Percentiles rank a stretch among this genome's conserved stretches.
phyloP scores from a whole-genome alignment of 2,329 filamentous ascomycete species.

The Mycogone perniciosa region DNA sequence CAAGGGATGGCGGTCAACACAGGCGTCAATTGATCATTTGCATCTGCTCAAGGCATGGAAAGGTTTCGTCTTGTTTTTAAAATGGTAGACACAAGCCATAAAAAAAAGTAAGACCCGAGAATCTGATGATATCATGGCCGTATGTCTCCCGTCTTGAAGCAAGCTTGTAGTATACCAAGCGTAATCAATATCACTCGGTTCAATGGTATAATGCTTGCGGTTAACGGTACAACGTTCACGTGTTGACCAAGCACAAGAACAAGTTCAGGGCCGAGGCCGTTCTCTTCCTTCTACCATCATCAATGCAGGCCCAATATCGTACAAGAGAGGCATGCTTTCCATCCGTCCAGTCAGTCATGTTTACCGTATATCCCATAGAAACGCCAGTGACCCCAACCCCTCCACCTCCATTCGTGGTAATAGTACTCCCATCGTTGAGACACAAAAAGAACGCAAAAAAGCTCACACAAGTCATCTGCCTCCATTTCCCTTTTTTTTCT shows the following conservation, averaged over 20 bases:
- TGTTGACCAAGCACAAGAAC: no score
- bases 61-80: slow-evolving; percentile 34
- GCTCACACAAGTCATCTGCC: background rate
- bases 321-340: slow-evolving; percentile 23
- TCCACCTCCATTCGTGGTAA: background rate
- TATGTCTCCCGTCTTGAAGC: background rate
- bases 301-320: slow-evolving; percentile 25
- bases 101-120: slow-evolving; percentile 32
- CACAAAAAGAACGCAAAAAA: slow-evolving; percentile 4
- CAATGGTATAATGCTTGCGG: no score
- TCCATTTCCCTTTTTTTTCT: slow-evolving; percentile 9
- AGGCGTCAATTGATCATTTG: slow-evolving; percentile 39
- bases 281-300: slow-evolving; percentile 13
- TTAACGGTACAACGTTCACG: no score
- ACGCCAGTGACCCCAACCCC: slow-evolving; percentile 10
- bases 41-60: slow-evolving; percentile 34
- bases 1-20: slow-evolving; percentile 31
- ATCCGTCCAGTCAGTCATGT: slow-evolving; percentile 15
- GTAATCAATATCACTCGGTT: background rate
- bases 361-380: slow-evolving; percentile 20
- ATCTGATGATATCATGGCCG: slow-evolving; percentile 18
- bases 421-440: background rate
- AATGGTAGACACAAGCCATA: slow-evolving; percentile 31
- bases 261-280: background rate
- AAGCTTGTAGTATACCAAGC: background rate